phyloP scores from a whole-genome alignment of 2,329 filamentous ascomycete genomes.

The Penicillium sp. region DNA sequence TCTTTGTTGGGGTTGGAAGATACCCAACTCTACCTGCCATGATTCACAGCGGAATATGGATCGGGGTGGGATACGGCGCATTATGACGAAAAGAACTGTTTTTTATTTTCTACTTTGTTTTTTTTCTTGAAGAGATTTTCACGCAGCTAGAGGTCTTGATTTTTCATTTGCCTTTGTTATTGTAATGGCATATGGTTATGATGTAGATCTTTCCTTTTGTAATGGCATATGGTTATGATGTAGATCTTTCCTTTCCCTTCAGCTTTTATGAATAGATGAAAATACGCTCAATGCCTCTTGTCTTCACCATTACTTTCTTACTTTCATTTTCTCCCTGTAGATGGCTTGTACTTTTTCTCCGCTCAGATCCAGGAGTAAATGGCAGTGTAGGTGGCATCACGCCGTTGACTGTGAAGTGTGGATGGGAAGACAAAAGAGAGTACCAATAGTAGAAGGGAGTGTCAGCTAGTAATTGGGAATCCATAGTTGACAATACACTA shows the following conservation, averaged over 20 bases:
- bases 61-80: slow-evolving; percentile 5
- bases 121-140: slow-evolving; percentile 22
- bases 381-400: no score
- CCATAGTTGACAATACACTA: no score
- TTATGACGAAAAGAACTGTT: slow-evolving; percentile 25
- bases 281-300: slow-evolving; percentile 10
- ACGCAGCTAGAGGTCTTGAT: slow-evolving; percentile 22
- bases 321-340: no score
- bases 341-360: no score
- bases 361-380: no score
- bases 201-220: slow-evolving; percentile 26
- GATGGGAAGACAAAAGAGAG: no score
- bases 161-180: slow-evolving; percentile 18
- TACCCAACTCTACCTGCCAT: background rate
- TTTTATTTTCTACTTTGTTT: background rate
- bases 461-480: no score
- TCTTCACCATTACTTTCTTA: slow-evolving; percentile 5
- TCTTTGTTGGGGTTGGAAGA: background rate
- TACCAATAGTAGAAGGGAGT: no score
- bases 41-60: background rate
- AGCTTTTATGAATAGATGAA: slow-evolving; percentile 25
- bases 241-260: slow-evolving; percentile 21
- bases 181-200: slow-evolving; percentile 25
- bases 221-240: slow-evolving; percentile 26
- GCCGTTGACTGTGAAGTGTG: no score